Evolutionary conservation across 2,329 filamentous ascomycete species (phyloP).

Genomic region (Drechslera avenae): DNA sequence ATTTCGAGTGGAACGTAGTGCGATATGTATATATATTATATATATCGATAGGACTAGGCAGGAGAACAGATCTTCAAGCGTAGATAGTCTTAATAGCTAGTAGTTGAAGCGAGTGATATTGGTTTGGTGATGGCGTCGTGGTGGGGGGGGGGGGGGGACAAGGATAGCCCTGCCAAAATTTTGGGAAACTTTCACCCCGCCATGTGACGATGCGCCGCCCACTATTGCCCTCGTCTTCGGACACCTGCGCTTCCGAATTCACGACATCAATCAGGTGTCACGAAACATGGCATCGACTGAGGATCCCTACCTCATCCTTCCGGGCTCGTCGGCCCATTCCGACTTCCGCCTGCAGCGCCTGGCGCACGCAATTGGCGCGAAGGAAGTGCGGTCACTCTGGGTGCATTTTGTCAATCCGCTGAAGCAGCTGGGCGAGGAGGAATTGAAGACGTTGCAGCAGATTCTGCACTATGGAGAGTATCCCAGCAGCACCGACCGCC

Average conservation of each 20-base stretch:
- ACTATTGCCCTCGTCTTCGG: constrained; percentile 22
- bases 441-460: constrained; percentile 61
- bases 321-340: constrained; percentile 61
- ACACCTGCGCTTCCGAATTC: constrained; percentile 16
- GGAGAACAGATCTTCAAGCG: too few relatives aligned
- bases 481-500: constrained; percentile 53
- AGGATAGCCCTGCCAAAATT: constrained; percentile 22
- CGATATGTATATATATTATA: too few relatives aligned
- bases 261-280: constrained; percentile 18
- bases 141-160: not conserved
- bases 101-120: too few relatives aligned
- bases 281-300: constrained; percentile 39
- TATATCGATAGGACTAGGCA: too few relatives aligned
- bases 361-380: constrained; percentile 53
- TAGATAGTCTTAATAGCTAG: too few relatives aligned
- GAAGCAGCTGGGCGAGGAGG: constrained; percentile 47
- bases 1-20: too few relatives aligned
- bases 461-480: constrained; percentile 65
- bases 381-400: constrained; percentile 56
- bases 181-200: constrained; percentile 16
- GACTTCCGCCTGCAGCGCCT: constrained; percentile 56
- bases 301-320: constrained; percentile 52
- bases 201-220: constrained; percentile 11
- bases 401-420: constrained; percentile 57
- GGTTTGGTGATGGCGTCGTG: too few relatives aligned